A percentile compares a stretch with the other conserved stretches of the same genome.
phyloP scores from a whole-genome alignment of 2,329 filamentous ascomycete species.

The Orbilia quercus region DNA sequence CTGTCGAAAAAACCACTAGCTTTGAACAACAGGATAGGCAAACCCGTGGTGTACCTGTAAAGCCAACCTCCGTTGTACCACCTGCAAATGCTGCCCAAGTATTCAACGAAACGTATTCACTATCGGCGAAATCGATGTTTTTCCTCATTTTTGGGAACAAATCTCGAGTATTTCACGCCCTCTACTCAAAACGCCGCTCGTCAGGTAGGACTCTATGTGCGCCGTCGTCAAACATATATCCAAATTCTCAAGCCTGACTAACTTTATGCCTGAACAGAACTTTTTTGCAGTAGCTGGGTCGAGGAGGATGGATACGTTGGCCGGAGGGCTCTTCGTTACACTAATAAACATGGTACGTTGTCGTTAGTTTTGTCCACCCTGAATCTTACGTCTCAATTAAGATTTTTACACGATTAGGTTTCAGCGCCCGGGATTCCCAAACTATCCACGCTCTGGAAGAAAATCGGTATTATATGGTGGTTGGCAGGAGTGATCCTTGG shows the following conservation, averaged over 20 bases:
- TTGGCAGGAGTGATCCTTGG: conserved; percentile 76
- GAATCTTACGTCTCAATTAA: background rate
- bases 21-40: background rate
- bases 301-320: conserved; percentile 1
- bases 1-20: conserved; percentile 29
- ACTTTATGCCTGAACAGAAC: background rate
- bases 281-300: conserved; percentile 29
- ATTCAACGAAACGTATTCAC: conserved; percentile 84
- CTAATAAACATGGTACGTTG: conserved; percentile 38
- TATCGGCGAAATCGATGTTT: conserved; percentile 93
- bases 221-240: too few species aligned
- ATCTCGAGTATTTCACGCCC: conserved; percentile 89
- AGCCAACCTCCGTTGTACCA: conserved; percentile 85
- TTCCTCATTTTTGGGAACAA: conserved; percentile 97
- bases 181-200: conserved; percentile 85
- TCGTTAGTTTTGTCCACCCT: background rate
- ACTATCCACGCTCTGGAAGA: conserved; percentile 36
- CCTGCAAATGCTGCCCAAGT: conserved; percentile 80
- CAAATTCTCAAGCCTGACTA: background rate
- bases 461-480: conserved; percentile 73
- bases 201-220: conserved; percentile 68
- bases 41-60: conserved; percentile 67
- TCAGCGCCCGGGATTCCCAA: conserved; percentile 66
- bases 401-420: background rate
- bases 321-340: conserved; percentile 27